Percentiles rank a stretch among this genome's conserved stretches.
These are phyloP conservation scores for Glonium stellatum DNA, from an alignment of 495 filamentous ascomycete genomes.

Conservation along the genomic window DNA sequence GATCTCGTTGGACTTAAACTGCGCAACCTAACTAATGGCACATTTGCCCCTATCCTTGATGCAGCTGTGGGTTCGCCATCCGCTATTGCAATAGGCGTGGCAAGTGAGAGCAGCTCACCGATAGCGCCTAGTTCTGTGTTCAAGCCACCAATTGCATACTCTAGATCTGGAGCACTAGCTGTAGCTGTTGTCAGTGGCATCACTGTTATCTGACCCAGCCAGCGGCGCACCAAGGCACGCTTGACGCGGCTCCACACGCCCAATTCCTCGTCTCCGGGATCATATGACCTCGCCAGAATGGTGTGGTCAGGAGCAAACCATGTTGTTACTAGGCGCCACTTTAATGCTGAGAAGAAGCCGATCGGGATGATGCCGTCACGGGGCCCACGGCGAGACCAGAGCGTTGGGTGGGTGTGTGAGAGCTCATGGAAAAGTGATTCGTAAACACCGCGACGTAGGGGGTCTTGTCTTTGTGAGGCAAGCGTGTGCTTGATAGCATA, in stretches of 20 bases:
- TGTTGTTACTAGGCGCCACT: conserved; percentile 42
- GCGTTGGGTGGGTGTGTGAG: conserved; percentile 38
- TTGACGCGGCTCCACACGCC: conserved; percentile 42
- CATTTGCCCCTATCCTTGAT: conserved; percentile 14
- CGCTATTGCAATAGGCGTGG: conserved; percentile 26
- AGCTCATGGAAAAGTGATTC: conserved; percentile 45
- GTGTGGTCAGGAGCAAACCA: conserved; percentile 42
- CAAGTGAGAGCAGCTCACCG: conserved; percentile 19
- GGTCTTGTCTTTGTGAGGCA: conserved; percentile 39
- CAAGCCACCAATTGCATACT: conserved; percentile 9
- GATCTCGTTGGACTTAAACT: conserved; percentile 20
- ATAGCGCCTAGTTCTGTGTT: conserved; percentile 25
- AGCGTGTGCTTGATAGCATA: conserved; percentile 46
- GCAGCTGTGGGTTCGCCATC: conserved; percentile 27
- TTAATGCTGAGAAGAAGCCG: conserved; percentile 32
- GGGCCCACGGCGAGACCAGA: conserved; percentile 47
- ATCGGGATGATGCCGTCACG: conserved; percentile 37
- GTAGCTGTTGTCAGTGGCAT: conserved; percentile 20
- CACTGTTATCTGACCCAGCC: conserved; percentile 38
- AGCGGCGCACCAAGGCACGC: conserved; percentile 38
- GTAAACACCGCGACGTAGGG: conserved; percentile 47
- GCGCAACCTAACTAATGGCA: conserved; percentile 13
- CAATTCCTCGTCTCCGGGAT: conserved; percentile 36
- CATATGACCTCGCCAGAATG: conserved; percentile 21
- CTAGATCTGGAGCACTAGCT: conserved; percentile 14